Evolutionary conservation across 768 basidiomycete species (phyloP).

Genomic region (Leucosporidium creatinivorum): DNA sequence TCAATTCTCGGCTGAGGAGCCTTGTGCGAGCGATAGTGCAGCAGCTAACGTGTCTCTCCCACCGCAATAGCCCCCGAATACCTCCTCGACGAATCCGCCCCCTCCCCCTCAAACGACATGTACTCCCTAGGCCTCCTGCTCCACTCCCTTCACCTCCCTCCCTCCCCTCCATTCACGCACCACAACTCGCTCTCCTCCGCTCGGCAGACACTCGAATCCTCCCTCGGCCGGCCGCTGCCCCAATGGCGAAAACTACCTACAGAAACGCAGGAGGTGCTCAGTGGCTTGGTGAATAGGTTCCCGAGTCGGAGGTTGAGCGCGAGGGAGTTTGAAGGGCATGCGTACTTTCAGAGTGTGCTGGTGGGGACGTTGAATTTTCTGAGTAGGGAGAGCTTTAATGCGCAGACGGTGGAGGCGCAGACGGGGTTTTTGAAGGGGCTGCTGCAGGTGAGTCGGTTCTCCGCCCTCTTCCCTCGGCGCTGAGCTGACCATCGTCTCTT

Average conservation of each 20-base stretch:
- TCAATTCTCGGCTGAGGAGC: too few relatives aligned
- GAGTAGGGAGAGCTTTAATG: conserved; percentile 88
- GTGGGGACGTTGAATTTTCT: conserved; percentile 94
- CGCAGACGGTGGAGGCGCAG: conserved; percentile 91
- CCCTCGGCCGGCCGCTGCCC: conserved; percentile 21
- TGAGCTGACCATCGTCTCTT: neutral
- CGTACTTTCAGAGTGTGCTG: conserved; percentile 82
- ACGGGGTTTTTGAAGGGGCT: conserved; percentile 92
- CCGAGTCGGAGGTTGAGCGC: conserved; percentile 67
- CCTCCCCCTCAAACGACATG: conserved; percentile 84
- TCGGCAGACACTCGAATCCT: conserved; percentile 41
- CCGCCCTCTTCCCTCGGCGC: neutral
- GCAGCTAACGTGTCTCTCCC: neutral
- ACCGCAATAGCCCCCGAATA: conserved; percentile 73
- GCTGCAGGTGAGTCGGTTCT: conserved; percentile 38
- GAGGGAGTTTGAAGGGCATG: conserved; percentile 52
- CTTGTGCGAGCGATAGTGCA: too few relatives aligned
- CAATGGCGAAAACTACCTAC: conserved; percentile 55
- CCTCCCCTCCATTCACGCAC: conserved; percentile 76
- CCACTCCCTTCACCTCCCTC: conserved; percentile 78
- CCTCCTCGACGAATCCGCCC: conserved; percentile 68
- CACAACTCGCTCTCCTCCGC: conserved; percentile 47
- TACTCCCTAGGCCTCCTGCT: conserved; percentile 85
- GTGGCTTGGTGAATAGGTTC: conserved; percentile 71
- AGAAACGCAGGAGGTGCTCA: conserved; percentile 64